Conservation (phyloP, 2,329 filamentous ascomycete genomes). For the Venturia pyrina region DNA sequence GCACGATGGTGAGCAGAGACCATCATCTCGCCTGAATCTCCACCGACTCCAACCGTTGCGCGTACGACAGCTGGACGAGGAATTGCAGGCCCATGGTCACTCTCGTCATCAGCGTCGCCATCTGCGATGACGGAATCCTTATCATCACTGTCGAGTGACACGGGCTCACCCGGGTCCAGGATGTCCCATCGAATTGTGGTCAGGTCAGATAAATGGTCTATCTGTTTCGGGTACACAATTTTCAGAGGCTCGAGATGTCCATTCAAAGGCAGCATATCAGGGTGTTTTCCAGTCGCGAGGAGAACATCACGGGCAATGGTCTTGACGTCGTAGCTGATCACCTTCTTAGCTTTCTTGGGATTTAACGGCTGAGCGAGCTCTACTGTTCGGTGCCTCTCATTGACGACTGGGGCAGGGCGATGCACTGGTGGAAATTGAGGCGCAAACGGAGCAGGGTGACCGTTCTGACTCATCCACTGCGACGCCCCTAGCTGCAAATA, state of each 20-base stretch:
- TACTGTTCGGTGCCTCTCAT: conserved; percentile 5
- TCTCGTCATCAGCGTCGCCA: conserved; percentile 25
- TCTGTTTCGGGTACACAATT: conserved; percentile 28
- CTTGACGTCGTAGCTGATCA: conserved; percentile 46
- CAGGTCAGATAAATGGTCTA: conserved; percentile 41
- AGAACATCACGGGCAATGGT: conserved; percentile 56
- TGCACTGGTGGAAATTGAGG: neutral
- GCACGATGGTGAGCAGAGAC: neutral
- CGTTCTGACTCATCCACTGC: neutral
- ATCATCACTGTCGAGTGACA: neutral
- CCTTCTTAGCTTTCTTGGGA: conserved; percentile 35
- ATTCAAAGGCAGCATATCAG: conserved; percentile 49
- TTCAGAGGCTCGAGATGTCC: conserved; percentile 44
- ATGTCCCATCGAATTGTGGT: conserved; percentile 52
- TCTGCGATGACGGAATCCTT: conserved; percentile 17
- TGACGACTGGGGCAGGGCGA: neutral
- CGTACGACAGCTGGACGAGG: neutral
- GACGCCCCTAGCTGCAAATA: neutral
- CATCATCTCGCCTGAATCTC: neutral
- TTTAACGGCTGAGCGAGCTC: conserved; percentile 29
- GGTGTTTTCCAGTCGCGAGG: conserved; percentile 51
- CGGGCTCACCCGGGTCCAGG: conserved; percentile 43
- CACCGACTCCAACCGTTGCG: neutral
- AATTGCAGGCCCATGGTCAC: conserved; percentile 20
- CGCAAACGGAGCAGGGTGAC: neutral